These are phyloP conservation scores for Viola odorata DNA, from an alignment of 345 rosid species.

Conservation along the genomic window DNA sequence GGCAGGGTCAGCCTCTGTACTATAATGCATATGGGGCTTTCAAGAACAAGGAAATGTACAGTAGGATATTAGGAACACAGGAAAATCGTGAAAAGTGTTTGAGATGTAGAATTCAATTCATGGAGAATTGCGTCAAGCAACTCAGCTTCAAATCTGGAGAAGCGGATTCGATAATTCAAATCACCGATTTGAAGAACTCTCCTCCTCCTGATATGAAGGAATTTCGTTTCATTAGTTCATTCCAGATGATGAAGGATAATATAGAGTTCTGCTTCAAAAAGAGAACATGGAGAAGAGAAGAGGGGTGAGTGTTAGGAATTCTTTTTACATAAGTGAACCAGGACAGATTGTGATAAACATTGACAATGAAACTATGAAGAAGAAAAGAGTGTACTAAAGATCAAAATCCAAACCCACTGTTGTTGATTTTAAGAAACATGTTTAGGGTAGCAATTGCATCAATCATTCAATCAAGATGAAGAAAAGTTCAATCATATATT, in stretches of 20 bases:
- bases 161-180: constrained; percentile 38
- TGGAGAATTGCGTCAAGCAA: constrained; percentile 37
- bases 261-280: constrained; percentile 29
- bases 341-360: constrained; percentile 46
- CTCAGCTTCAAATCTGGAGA: constrained; percentile 44
- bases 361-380: constrained; percentile 33
- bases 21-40: constrained; percentile 29
- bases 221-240: constrained; percentile 33
- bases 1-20: constrained; percentile 45
- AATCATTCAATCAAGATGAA: too few species aligned
- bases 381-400: constrained; percentile 43
- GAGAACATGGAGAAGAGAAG: constrained; percentile 23
- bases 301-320: constrained; percentile 36
- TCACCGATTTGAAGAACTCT: constrained; percentile 46
- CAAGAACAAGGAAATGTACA: constrained; percentile 24
- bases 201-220: constrained; percentile 33
- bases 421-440: too few species aligned
- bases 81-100: constrained; percentile 27
- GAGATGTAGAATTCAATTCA: constrained; percentile 33
- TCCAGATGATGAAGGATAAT: constrained; percentile 62
- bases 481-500: too few species aligned
- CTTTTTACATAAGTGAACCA: constrained; percentile 48
- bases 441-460: too few species aligned
- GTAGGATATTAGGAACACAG: constrained; percentile 21
- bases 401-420: constrained; percentile 40